These are phyloP conservation scores for Coccomyxa subellipsoidea DNA, from an alignment of 163 green algal species.

Conservation along the genomic window DNA sequence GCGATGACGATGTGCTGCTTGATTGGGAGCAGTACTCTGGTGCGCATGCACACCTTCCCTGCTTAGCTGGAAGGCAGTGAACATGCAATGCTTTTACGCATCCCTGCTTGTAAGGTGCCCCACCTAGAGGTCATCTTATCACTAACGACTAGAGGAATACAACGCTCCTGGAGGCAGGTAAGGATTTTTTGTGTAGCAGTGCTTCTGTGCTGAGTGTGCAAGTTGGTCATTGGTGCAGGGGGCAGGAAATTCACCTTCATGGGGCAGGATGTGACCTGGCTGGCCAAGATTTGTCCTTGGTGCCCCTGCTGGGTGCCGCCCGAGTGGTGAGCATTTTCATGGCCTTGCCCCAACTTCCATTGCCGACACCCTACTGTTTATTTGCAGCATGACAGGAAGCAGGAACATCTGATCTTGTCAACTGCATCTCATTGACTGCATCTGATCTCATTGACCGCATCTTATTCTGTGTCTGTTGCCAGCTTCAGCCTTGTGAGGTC, in stretches of 20 bases:
- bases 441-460: too few species aligned
- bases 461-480: too few species aligned
- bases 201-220: not conserved
- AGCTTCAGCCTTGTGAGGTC: too few species aligned
- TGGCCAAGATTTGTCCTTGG: slow-evolving; percentile 17
- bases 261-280: slow-evolving; percentile 28
- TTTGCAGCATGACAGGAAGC: too few species aligned
- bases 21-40: slow-evolving; percentile 58
- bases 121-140: not conserved
- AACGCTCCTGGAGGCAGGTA: too few species aligned
- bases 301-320: slow-evolving; percentile 22
- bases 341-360: too few species aligned
- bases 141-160: too few species aligned
- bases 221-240: slow-evolving; percentile 1
- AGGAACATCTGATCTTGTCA: too few species aligned
- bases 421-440: too few species aligned
- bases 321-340: slow-evolving; percentile 45
- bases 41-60: not conserved
- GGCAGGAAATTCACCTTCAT: slow-evolving; percentile 26
- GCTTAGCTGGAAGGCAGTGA: not conserved
- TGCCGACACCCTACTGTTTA: too few species aligned
- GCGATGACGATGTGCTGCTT: slow-evolving; percentile 46
- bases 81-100: not conserved
- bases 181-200: too few species aligned
- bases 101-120: not conserved